Evolutionary conservation across 1,284 basidiomycete genomes (phyloP).

Genomic region (Neotropicomus parvogracilis): DNA sequence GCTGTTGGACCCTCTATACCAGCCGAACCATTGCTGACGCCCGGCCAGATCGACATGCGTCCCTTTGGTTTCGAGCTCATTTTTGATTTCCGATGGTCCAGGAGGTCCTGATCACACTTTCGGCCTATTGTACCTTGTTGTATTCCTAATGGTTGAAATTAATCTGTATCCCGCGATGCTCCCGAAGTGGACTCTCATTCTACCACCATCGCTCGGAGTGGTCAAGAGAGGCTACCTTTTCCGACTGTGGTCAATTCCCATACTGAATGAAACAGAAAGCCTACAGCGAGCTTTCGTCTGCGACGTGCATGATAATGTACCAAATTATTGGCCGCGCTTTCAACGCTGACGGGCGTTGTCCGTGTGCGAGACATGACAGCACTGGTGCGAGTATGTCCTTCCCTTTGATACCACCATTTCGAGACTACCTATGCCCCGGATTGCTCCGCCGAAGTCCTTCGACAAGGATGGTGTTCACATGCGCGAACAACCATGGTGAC

Average conservation of each 20-base stretch:
- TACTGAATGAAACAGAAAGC: not conserved
- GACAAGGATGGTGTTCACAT: too few species aligned
- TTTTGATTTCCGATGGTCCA: constrained; percentile 67
- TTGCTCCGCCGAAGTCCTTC: too few species aligned
- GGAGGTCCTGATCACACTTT: constrained; percentile 23
- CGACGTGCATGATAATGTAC: too few species aligned
- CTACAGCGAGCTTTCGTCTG: not conserved
- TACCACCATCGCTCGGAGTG: not conserved
- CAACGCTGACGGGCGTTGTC: too few species aligned
- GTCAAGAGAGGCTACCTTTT: not conserved
- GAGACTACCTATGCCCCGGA: too few species aligned
- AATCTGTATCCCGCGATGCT: constrained; percentile 12
- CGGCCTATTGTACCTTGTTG: constrained; percentile 20
- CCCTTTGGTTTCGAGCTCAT: constrained; percentile 68
- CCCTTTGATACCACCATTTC: too few species aligned
- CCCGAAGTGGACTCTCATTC: not conserved
- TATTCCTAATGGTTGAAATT: constrained; percentile 19
- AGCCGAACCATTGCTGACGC: constrained; percentile 30
- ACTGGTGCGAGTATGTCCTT: too few species aligned
- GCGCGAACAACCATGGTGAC: too few species aligned
- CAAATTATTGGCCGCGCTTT: constrained; percentile 1
- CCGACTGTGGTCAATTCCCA: not conserved
- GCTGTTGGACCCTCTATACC: constrained; percentile 3
- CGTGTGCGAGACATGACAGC: too few species aligned
- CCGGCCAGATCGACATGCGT: constrained; percentile 63